Conservation (phyloP, 768 basidiomycete genomes). For the Mycena capillaripes region DNA sequence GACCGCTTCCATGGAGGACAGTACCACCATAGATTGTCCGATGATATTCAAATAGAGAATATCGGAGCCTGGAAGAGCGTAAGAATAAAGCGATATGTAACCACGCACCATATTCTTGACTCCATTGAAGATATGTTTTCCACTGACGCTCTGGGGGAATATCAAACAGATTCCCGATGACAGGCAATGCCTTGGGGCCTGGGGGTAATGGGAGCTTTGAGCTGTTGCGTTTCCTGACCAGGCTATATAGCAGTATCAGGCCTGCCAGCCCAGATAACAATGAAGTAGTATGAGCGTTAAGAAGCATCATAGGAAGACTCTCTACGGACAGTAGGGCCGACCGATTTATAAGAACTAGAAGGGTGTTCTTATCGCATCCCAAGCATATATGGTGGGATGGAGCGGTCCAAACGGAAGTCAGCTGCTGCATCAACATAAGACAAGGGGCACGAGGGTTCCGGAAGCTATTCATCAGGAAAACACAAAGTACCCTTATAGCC, state of each 20-base stretch:
- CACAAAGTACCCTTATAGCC: too few species aligned
- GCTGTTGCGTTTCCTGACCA: not conserved
- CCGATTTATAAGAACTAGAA: too few species aligned
- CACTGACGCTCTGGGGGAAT: constrained; percentile 16
- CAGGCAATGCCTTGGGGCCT: constrained; percentile 7
- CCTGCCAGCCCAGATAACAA: too few species aligned
- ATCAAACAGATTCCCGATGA: constrained; percentile 20
- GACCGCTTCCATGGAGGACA: constrained; percentile 49
- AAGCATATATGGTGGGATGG: too few species aligned
- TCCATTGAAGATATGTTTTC: constrained; percentile 21
- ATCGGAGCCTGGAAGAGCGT: constrained; percentile 37
- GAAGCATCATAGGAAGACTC: too few species aligned
- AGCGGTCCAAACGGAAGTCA: too few species aligned
- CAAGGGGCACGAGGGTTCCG: too few species aligned
- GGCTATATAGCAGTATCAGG: not conserved
- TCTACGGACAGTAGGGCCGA: too few species aligned
- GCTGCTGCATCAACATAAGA: too few species aligned
- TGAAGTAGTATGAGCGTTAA: too few species aligned
- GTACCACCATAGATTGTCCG: constrained; percentile 45
- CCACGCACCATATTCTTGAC: constrained; percentile 26
- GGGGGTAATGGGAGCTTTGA: not conserved
- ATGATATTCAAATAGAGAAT: constrained; percentile 44
- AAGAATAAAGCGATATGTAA: not conserved
- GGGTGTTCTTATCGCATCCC: too few species aligned
- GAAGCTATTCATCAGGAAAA: too few species aligned